Evolutionary conservation across 169 alveolate genomes (phyloP).

Genomic region (Plasmodium cynomolgi): DNA sequence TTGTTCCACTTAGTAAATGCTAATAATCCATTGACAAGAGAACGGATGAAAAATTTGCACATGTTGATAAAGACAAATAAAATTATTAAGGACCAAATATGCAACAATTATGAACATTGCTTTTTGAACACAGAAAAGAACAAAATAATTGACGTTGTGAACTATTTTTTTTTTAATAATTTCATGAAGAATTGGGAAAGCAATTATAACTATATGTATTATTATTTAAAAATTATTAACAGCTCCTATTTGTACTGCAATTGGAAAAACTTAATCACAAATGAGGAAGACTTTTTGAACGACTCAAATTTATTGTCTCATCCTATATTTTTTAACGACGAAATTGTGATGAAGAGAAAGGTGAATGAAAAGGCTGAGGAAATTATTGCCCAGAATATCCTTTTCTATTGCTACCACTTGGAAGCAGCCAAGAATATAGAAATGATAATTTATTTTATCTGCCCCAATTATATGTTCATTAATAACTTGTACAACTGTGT

Average conservation of each 20-base stretch:
- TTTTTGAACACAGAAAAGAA: conserved; percentile 29
- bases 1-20: conserved; percentile 59
- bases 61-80: conserved; percentile 15
- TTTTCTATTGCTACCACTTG: conserved; percentile 38
- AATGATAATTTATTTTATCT: conserved; percentile 63
- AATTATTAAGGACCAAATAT: conserved; percentile 51
- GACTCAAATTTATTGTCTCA: background rate
- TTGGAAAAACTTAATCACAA: background rate
- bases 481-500: conserved; percentile 38
- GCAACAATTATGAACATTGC: conserved; percentile 53
- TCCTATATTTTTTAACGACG: background rate
- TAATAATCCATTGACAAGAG: conserved; percentile 14
- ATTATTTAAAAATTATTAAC: conserved; percentile 49
- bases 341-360: conserved; percentile 16
- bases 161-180: conserved; percentile 41
- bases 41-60: conserved; percentile 29
- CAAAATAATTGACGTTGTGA: conserved; percentile 56
- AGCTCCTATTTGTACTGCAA: conserved; percentile 27
- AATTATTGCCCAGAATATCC: conserved; percentile 46
- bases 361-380: conserved; percentile 52
- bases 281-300: conserved; percentile 18
- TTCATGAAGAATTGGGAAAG: conserved; percentile 49
- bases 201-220: conserved; percentile 27
- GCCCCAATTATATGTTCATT: conserved; percentile 53
- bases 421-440: conserved; percentile 38